These are phyloP conservation scores for Pseudogymnoascus sp. DNA, from an alignment of 2,329 filamentous ascomycete genomes.

Conservation along the genomic window DNA sequence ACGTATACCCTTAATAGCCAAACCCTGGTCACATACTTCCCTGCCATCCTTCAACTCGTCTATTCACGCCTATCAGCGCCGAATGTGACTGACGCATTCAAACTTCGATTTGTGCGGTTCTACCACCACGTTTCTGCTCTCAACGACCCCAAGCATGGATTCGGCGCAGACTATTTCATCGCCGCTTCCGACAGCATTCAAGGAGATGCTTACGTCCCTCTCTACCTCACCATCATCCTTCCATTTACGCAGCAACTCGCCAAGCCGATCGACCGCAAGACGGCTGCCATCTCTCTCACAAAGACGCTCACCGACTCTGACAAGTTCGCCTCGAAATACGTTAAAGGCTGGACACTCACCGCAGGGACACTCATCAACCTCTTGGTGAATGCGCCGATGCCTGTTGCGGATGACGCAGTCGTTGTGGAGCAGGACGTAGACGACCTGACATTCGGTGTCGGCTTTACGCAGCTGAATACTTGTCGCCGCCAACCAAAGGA, in stretches of 20 bases:
- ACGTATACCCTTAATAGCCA: conserved; percentile 35
- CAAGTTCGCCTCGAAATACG: conserved; percentile 72
- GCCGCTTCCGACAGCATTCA: conserved; percentile 75
- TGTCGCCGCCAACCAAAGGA: conserved; percentile 69
- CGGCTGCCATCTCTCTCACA: conserved; percentile 84
- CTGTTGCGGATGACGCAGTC: conserved; percentile 61
- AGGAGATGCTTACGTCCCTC: conserved; percentile 66
- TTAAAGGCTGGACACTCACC: conserved; percentile 86
- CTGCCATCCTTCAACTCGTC: conserved; percentile 67
- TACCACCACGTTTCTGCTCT: conserved; percentile 83
- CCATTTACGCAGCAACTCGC: conserved; percentile 82
- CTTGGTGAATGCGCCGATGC: conserved; percentile 73
- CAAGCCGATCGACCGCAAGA: conserved; percentile 83
- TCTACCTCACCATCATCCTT: conserved; percentile 83
- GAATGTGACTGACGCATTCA: conserved; percentile 65
- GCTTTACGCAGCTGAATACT: conserved; percentile 88
- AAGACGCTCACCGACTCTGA: conserved; percentile 84
- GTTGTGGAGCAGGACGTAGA: conserved; percentile 87
- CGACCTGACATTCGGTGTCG: conserved; percentile 88
- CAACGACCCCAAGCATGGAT: conserved; percentile 58
- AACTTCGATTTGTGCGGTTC: conserved; percentile 82
- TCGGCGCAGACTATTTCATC: conserved; percentile 89
- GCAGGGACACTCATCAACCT: conserved; percentile 84
- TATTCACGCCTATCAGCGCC: conserved; percentile 60
- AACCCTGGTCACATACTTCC: conserved; percentile 48